Evolutionary conservation across 306 rosid genomes (phyloP), one percentile per base, ranked within the genome.

Genomic region (Carpinus viminea): DNA sequence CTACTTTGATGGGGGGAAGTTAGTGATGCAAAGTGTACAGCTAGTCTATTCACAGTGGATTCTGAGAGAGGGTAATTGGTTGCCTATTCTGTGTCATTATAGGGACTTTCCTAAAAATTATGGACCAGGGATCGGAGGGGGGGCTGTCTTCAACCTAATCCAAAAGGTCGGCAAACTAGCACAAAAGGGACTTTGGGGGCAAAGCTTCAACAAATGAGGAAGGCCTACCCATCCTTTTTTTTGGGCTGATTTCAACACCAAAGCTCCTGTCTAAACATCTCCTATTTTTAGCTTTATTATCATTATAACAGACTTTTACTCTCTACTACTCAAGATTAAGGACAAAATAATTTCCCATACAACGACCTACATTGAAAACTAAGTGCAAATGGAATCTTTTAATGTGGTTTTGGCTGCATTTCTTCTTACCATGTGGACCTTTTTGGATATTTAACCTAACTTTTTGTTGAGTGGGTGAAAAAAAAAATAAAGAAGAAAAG

Each of bases 21-120:
- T 70, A 45, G 50, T 55, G 73, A 47, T 76, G 28, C 68, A n/a
- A 68, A 41, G 15, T 1, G 50, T 68, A 21, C 71, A 55, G 68
- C 3, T 77, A 79, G 24, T 72, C 83, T 69, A 59, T 72, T 88
- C 80, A 79, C 84, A 82, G 80, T 88, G 91, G 97, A 87, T 88
- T 90, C 90, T 80, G 50, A 64, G 70, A 28, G 75, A 46, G 69
- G 78, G 74, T 52, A 79, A 79, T 77, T 84, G 76, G 72, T 70
- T 54, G 34, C 28, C 73, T 84, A 75, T 82, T 83, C 83, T 75
- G 81, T 74, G 88, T 86, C 87, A 75, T 80, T 79, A 69, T 84
- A 69, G 57, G 75, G 71, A 60, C 81, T 80, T 80, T 73, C 52
- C 81, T 79, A 57, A 77, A 51, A 43, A 75, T 75, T 85, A 34